Evolutionary conservation across 495 filamentous ascomycete genomes (phyloP).

Genomic region (Podospora didyma): DNA sequence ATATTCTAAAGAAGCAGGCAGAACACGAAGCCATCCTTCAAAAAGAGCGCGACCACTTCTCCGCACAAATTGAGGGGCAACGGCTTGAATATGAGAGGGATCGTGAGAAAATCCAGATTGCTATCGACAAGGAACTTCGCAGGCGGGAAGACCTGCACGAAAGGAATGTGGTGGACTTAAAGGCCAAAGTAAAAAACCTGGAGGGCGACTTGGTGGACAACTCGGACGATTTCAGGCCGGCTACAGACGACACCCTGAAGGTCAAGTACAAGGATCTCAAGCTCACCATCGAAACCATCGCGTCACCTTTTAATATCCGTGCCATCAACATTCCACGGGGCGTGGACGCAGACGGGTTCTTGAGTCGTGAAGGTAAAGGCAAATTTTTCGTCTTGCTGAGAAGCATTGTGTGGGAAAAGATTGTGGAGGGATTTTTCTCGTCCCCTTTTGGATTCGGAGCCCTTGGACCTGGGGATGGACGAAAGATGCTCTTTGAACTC

Average conservation of each 20-base stretch:
- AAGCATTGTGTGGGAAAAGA: constrained; percentile 21
- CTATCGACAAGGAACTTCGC: not conserved
- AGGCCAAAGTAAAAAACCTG: constrained; percentile 11
- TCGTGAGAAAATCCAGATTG: not conserved
- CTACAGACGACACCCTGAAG: constrained; percentile 30
- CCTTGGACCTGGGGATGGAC: constrained; percentile 8
- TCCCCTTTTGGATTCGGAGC: constrained; percentile 28
- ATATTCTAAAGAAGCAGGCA: not conserved
- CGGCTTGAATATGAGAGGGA: not conserved
- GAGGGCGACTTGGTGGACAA: constrained; percentile 27
- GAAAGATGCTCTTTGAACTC: constrained; percentile 1
- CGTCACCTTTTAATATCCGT: constrained; percentile 13
- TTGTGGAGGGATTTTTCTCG: constrained; percentile 29
- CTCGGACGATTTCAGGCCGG: constrained; percentile 25
- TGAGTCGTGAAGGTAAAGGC: constrained; percentile 12
- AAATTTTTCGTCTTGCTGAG: constrained; percentile 19
- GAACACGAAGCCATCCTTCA: not conserved
- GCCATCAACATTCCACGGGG: constrained; percentile 2
- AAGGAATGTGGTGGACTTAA: not conserved
- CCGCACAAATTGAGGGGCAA: not conserved
- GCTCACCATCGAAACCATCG: constrained; percentile 15
- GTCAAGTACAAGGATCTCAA: constrained; percentile 23
- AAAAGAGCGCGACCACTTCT: not conserved
- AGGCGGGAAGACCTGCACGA: constrained; percentile 3
- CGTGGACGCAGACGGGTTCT: constrained; percentile 17